Evolutionary conservation across 2,329 filamentous ascomycete species (phyloP).

Genomic region (Cytospora piceicola): DNA sequence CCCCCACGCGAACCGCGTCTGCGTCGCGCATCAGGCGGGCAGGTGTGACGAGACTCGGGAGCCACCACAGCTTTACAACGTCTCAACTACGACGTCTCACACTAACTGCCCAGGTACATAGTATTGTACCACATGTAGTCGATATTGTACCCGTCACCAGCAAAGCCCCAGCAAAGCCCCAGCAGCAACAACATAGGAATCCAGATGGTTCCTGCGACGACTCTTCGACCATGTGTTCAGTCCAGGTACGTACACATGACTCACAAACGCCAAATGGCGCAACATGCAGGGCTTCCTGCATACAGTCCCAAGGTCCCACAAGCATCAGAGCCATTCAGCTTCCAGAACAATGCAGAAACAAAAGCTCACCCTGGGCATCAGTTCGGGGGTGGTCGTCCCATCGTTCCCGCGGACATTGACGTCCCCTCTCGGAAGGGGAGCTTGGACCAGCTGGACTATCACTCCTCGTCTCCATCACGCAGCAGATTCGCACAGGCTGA

Average conservation of each 20-base stretch:
- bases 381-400: slow-evolving; percentile 16
- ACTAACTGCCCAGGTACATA: too few relatives aligned
- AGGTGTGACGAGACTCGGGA: slow-evolving; percentile 9
- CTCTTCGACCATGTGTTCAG: slow-evolving; percentile 16
- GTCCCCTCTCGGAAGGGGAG: not conserved
- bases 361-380: slow-evolving; percentile 5
- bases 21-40: slow-evolving; percentile 16
- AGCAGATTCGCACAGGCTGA: too few relatives aligned
- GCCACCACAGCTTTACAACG: slow-evolving; percentile 1
- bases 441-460: slow-evolving; percentile 13
- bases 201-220: slow-evolving; percentile 18
- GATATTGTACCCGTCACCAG: slow-evolving; percentile 10
- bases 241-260: slow-evolving; percentile 18
- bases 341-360: slow-evolving; percentile 7
- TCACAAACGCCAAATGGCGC: slow-evolving; percentile 28
- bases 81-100: not conserved
- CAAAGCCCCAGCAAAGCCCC: slow-evolving; percentile 9
- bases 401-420: slow-evolving; percentile 27
- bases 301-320: slow-evolving; percentile 27
- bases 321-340: slow-evolving; percentile 20
- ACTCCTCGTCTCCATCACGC: too few relatives aligned
- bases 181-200: slow-evolving; percentile 12
- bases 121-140: not conserved
- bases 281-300: slow-evolving; percentile 21
- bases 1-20: slow-evolving; percentile 21